A percentile compares a stretch with the other conserved stretches of the same genome.
Conservation (phyloP, 257 asterid genomes). For the Ilex asprella region DNA sequence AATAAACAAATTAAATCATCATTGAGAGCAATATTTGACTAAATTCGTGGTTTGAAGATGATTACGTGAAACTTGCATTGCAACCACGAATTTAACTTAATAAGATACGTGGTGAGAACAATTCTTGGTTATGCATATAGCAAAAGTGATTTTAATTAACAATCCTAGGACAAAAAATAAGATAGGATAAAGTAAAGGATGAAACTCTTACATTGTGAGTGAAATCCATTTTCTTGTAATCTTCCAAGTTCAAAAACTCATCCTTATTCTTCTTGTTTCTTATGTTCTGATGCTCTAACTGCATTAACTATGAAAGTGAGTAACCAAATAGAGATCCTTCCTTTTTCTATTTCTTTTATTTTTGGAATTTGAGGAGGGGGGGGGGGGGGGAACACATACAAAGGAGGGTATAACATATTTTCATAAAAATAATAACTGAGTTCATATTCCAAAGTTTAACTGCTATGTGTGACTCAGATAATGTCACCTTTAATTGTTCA, state of each 20-base stretch:
- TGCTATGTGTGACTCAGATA: neutral
- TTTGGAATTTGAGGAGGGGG: no score
- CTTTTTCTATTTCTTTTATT: no score
- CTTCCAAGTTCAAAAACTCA: conserved; percentile 60
- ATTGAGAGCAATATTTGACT: neutral
- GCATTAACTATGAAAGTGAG: conserved; percentile 11
- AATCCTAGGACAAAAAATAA: no score
- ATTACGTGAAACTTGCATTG: neutral
- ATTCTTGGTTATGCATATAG: neutral
- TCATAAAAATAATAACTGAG: neutral
- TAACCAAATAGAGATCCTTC: neutral
- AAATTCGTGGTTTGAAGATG: no score
- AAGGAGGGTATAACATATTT: neutral
- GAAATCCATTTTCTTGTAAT: conserved; percentile 61
- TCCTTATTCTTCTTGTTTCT: conserved; percentile 48
- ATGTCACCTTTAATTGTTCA: conserved; percentile 46
- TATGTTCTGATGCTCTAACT: conserved; percentile 57
- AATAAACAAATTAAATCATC: neutral
- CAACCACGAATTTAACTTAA: neutral
- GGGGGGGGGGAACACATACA: neutral
- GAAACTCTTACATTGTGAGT: conserved; percentile 45
- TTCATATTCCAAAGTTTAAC: neutral
- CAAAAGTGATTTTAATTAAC: no score
- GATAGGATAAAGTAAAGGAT: neutral
- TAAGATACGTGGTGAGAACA: no score